Evolutionary conservation across 768 basidiomycete genomes (phyloP), one percentile per base, ranked within the genome.

Genomic region (Termitomyces sp.): DNA sequence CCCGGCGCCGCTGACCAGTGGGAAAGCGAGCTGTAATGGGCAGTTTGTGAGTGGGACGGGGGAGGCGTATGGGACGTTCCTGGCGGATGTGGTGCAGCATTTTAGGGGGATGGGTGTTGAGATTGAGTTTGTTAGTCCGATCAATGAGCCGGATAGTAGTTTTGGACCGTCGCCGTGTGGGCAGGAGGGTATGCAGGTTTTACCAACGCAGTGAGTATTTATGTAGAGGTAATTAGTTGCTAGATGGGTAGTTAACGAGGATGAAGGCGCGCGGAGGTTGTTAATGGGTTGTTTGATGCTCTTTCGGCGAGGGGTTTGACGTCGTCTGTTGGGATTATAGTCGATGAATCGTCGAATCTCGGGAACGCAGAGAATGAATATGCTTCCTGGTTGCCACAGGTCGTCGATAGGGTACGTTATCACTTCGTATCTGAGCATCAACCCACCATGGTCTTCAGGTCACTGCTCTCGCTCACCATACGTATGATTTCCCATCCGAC

Each of bases 171-270:
- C 68, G 5, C 71, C 69, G 2, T 78, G 76, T 58, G 71, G 72
- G 18, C 77, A 78, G 60, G 76, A 78, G 63, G 77, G 76, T 2
- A 78, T 78, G 76, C 61, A 66, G 52, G 76, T 78, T 39, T 56
- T 60, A 43, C 73, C 74, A 5, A 67, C 55, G 50, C 73, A 75
- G 73, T 73, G 36, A 29, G 71, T 56, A 18, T 25, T 16, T n/a
- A n/a, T n/a, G n/a, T n/a, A 36, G 7, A 3, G 25, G 12, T 43
- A 3, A 0, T 22, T 16, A 27, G n/a, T n/a, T n/a, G n/a, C n/a
- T n/a, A n/a, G n/a, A 5, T 31, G 7, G 25, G 5, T 12, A 20
- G 29, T 27, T 45, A 54, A 56, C 5, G 9, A 7, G 20, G n/a
- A 41, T 10, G 3, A 18, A 73, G 72, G 44, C 74, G 75, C 20